Conservation (phyloP, 139 green algal species). For the Chlorella vulgaris region DNA sequence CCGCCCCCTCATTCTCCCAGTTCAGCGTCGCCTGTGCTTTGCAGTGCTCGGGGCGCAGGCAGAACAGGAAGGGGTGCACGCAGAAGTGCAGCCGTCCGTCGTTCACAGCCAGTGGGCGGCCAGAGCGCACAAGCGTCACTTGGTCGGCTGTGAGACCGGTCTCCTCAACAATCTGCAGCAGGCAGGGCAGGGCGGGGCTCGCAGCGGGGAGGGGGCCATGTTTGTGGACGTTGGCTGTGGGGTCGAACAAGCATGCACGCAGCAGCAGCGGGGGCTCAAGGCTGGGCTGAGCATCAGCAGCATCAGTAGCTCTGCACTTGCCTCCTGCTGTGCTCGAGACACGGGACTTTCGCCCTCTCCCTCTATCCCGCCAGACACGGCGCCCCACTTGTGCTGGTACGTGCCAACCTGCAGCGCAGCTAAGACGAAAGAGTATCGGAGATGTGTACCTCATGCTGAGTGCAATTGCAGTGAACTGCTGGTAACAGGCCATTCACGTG, state of each 20-base stretch:
- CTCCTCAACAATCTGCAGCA: slow-evolving; percentile 46
- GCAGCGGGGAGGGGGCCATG: too few relatives aligned
- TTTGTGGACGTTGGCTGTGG: not conserved
- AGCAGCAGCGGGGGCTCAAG: not conserved
- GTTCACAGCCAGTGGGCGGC: slow-evolving; percentile 46
- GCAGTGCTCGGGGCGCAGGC: not conserved
- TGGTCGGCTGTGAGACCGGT: not conserved
- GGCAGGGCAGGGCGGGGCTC: not conserved
- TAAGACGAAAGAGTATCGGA: not conserved
- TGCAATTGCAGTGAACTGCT: not conserved
- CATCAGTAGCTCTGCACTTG: too few relatives aligned
- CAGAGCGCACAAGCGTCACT: slow-evolving; percentile 34
- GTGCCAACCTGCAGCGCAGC: slow-evolving; percentile 30
- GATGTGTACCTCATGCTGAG: not conserved
- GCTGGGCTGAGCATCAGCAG: too few relatives aligned
- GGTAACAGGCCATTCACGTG: not conserved
- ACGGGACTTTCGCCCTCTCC: slow-evolving; percentile 12
- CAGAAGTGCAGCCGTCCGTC: slow-evolving; percentile 37
- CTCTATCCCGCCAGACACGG: slow-evolving; percentile 46
- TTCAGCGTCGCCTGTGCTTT: slow-evolving; percentile 38
- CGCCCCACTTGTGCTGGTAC: slow-evolving; percentile 43
- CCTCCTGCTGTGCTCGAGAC: slow-evolving; percentile 30
- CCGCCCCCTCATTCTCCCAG: slow-evolving; percentile 49
- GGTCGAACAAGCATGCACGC: too few relatives aligned
- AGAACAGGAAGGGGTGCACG: slow-evolving; percentile 56